Evolutionary conservation across 257 asterid genomes (phyloP), one percentile per base, ranked within the genome.

Genomic region (Knoxia roxburghii): DNA sequence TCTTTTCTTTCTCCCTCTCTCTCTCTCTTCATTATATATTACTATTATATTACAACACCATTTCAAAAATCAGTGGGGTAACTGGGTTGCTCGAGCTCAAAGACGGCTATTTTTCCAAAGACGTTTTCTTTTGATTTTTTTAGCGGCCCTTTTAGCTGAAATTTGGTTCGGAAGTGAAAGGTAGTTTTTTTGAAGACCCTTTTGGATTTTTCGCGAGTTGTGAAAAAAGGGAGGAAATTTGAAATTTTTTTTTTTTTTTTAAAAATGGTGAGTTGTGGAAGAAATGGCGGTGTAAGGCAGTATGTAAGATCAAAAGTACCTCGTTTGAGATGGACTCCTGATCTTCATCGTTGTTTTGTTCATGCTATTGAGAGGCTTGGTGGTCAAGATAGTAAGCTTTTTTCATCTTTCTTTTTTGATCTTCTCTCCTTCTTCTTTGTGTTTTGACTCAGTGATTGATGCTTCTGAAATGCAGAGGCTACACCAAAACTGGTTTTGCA

Each of bases 401-500:
- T n/a, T 17, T 48, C 2, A 15, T 20, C 39, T 23, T 33, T 12
- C 12, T 17, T 32, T 2, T 46, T 50, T 46, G 9, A 8, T 39
- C 26, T 32, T 52, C n/a, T 27, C 35, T 58, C 32, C 18, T 43
- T 48, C 26, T 7, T 14, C 9, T 27, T 18, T 26, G 7, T 1
- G 0, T 23, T 30, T 12, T 46, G 69, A 17, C 48, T 18, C 54
- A 43, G n/a, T 72, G 61, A 39, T 46, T 30, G 40, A 11, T 30
- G 54, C 7, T 50, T 40, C 10, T 56, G 1, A 53, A 37, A 8
- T 62, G 70, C 74, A 91, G 98, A 85, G 68, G 98, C 98, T 0
- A 91, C 98, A 0, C 98, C 98, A 11, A 91, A 91, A 67, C 80
- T 89, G 13, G 91, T 91, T 73, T 84, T 87, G 24, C 95, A 87